These are phyloP conservation scores for Pleurotus tuber-regium DNA, from an alignment of 768 basidiomycete species.

Conservation along the genomic window DNA sequence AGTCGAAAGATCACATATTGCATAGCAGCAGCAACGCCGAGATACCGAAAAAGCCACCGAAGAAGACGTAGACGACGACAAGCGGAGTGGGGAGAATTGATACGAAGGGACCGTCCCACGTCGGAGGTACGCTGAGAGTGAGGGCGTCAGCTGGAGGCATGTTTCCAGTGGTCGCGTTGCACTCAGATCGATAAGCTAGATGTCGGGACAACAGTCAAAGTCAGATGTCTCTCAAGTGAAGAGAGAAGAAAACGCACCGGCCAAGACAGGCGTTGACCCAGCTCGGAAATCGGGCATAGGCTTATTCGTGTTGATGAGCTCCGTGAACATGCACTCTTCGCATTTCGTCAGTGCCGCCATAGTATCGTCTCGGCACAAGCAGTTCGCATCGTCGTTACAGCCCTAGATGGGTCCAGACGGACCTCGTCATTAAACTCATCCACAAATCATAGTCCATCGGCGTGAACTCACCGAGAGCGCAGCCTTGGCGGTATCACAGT, in stretches of 20 bases:
- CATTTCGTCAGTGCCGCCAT: constrained; percentile 45
- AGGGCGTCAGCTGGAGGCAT: constrained; percentile 36
- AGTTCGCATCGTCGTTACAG: constrained; percentile 47
- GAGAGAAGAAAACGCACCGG: constrained; percentile 36
- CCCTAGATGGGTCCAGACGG: neutral
- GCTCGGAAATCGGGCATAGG: constrained; percentile 48
- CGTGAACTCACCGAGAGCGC: constrained; percentile 1
- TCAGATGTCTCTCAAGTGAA: neutral
- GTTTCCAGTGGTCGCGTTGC: constrained; percentile 33
- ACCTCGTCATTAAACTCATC: constrained; percentile 34
- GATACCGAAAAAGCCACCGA: constrained; percentile 45
- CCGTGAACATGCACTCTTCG: constrained; percentile 66
- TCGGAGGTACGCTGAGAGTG: constrained; percentile 41
- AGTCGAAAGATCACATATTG: constrained; percentile 37
- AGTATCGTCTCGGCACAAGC: constrained; percentile 50
- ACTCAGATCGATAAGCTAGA: constrained; percentile 56
- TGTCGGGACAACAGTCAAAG: constrained; percentile 9
- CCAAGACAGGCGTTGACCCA: constrained; percentile 59
- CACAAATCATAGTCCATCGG: constrained; percentile 12
- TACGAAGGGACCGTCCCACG: constrained; percentile 59
- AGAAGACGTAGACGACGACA: constrained; percentile 41
- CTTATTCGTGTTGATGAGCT: constrained; percentile 48
- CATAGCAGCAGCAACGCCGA: constrained; percentile 51
- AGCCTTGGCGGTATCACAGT: constrained; percentile 4
- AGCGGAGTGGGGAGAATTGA: constrained; percentile 41